Base-by-base conservation (phyloP, 768 basidiomycete genomes). In the Sporobolomyces pararoseus region DNA sequence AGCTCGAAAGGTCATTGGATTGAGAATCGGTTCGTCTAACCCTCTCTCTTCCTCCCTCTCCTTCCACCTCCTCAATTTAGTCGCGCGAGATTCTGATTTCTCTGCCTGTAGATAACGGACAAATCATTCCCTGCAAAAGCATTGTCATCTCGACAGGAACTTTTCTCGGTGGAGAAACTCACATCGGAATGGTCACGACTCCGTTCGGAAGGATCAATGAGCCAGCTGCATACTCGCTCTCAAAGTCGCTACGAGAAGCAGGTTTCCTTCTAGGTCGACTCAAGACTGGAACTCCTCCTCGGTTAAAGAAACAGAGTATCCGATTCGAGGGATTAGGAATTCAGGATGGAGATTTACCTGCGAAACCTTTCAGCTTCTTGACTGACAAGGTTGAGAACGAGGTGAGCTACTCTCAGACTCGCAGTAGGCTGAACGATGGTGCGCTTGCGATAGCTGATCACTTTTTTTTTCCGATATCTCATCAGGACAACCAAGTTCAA, bases 131-230 rank as follows among this genome's bases (percentile, higher is more conserved):
- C 23, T 94, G 90, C 75, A 86, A 88, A 5, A 86, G 88, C 73
- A 89, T 93, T 16, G 88, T 95, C 34, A 84, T 95, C 19, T 91
- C 90, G 75, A 94, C 91, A 0, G 92, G 92, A 12, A 95, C 92
- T 0, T 95, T 95, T 77, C 83, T 95, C 31, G 88, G 88, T 3
- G 92, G 90, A 16, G 90, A 94, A 80, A 91, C 93, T 52, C 91
- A 94, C 76, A 89, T 95, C 53, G 91, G 90, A 86, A 49, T 74
- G 55, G 63, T 71, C 42, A 68, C 58, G 31, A 76, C 70, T 19
- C 74, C 76, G 0, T 73, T 75, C 54, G 76, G 74, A 3, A 70
- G 74, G 2, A 62, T 75, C 55, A 58, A 63, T 66, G 76, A 76
- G 50, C 72, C 74, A 0, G 74, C 78, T 6, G 88, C 37, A 75